Base-by-base conservation (phyloP, 345 rosid species). In the Eucalyptus dawsonii region DNA sequence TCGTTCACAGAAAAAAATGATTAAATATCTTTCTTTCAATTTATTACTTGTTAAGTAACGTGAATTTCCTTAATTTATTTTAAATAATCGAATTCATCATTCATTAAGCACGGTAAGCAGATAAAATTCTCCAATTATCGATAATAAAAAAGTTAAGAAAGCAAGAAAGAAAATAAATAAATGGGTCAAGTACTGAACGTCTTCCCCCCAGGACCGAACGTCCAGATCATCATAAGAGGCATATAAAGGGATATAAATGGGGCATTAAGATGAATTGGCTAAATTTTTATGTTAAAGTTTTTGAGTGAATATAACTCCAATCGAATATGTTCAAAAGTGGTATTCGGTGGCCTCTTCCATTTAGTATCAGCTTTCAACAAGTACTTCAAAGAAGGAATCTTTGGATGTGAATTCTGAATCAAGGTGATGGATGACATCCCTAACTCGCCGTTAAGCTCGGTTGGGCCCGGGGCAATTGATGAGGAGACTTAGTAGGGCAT, bases 301-400 rank as follows among this genome's bases (percentile, higher is more conserved):
- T 27, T 3, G 2, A 62, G 22, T 9, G 0, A 31, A 69, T 4
- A 69, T 0, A 2, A 9, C 2, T 72, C 25, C 2, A 34, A 17
- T 21, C 0, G 10, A 3, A 9, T 72, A 72, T 72, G 11, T 17
- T 34, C 22, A 7, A 51, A 34, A 34, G 13, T 9, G 24, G 81
- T 34, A 19, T 19, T 34, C 2, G 14, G 4, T 34, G 4, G 25
- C 13, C 24, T 34, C 25, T 72, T 21, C 14, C 81, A 34, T 5
- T 34, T 11, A 16, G 4, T 72, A 72, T 34, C 1, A 34, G 13
- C 8, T 72, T 69, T 69, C 42, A 16, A 34, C 3, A 3, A 34
- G 3, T 9, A 17, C 21, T 11, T 34, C 44, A 2, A 69, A 8
- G 8, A 69, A 69, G 13, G 80, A 69, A 69, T 69, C 7, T 34